Evolutionary conservation across 148 eudicot genomes (phyloP), one percentile per base, ranked within the genome.

Genomic region (Rhododendron simsii): DNA sequence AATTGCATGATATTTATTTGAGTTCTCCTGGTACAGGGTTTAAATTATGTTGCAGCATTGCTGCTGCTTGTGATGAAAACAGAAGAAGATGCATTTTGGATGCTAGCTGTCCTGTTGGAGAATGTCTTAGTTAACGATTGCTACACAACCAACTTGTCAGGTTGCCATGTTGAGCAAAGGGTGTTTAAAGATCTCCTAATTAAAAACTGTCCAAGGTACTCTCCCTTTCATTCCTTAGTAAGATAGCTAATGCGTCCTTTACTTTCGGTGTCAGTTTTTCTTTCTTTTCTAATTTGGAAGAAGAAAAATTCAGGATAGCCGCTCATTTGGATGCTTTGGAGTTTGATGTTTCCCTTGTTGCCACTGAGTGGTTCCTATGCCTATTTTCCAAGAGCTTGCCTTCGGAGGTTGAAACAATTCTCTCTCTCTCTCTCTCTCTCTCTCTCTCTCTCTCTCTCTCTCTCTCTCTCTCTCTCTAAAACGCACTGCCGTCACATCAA

Each of bases 31-130:
- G 41, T 87, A 87, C 91, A 97, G 99, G 99, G 99, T 84, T 89
- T 97, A 85, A 97, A 97, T 89, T 97, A 94, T 84, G 99, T 97
- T 81, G 99, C 96, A 83, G 99, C 99, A 81, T 83, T 97, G 79
- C 82, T 97, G 88, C 89, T 95, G 87, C 96, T 97, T 80, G 99
- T 97, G 90, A 93, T 97, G 98, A 95, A 97, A 93, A 97, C 98
- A n/a, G 99, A 97, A 91, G 99, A 97, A 92, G 99, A 97, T 82
- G 99, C 96, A 11, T 97, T 97, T 86, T 97, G 99, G 99, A 95
- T 97, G 99, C 92, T 97, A 47, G 95, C 99, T 83, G 98, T 95
- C 83, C 93, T 97, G 57, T 50, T 97, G 85, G 99, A 97, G 91
- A 91, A 95, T 87, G 99, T 97, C 44, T 86, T 97, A 86, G 98